Percentiles rank a stretch among this genome's conserved stretches.
Evolutionary conservation across 495 filamentous ascomycete genomes (phyloP).

Genomic region (Annulohypoxylon stygium): DNA sequence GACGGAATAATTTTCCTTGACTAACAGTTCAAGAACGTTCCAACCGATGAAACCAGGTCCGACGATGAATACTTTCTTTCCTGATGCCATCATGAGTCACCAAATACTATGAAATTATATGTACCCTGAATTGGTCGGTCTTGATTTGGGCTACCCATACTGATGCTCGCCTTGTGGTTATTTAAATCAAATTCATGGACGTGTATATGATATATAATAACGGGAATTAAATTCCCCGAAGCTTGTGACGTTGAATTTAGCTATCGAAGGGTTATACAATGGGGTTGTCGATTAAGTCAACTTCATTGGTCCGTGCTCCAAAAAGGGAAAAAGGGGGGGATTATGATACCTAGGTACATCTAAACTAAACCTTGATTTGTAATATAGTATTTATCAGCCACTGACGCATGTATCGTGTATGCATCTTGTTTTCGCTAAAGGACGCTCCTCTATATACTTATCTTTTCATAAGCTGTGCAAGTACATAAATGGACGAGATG

Average conservation of each 20-base stretch:
- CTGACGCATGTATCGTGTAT: not conserved
- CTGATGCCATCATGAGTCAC: constrained; percentile 22
- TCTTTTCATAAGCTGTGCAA: too few relatives aligned
- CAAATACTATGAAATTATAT: not conserved
- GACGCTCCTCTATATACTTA: too few relatives aligned
- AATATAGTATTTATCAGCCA: not conserved
- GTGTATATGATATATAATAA: not conserved
- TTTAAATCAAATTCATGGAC: not conserved
- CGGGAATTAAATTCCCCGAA: not conserved
- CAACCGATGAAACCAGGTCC: constrained; percentile 59
- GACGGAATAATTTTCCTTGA: constrained; percentile 51
- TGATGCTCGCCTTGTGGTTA: not conserved
- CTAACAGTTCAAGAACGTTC: constrained; percentile 55
- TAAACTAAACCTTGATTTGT: not conserved
- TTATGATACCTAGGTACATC: not conserved
- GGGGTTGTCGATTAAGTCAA: not conserved
- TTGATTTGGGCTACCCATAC: not conserved
- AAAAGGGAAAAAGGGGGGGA: not conserved
- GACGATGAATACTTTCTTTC: constrained; percentile 55
- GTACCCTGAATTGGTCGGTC: not conserved
- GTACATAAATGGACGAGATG: too few relatives aligned
- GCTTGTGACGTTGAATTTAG: constrained; percentile 7
- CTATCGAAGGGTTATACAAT: not conserved
- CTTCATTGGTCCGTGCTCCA: not conserved
- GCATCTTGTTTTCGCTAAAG: too few relatives aligned